Base-by-base conservation (phyloP, 2,329 filamentous ascomycete species). In the Akanthomyces dipterigenus region DNA sequence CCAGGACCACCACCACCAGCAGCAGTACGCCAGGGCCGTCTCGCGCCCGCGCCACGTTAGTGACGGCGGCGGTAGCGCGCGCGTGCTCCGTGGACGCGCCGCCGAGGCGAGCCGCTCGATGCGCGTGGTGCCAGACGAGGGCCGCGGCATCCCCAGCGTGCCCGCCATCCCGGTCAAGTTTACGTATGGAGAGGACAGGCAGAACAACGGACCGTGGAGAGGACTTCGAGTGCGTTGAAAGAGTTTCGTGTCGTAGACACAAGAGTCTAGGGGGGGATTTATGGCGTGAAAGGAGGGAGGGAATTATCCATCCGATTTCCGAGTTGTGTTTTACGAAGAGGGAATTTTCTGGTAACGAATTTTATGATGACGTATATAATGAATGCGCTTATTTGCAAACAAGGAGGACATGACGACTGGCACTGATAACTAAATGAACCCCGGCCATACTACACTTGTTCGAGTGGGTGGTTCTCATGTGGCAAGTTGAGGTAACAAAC, bases 141-240 rank as follows among this genome's bases (percentile, higher is more conserved):
- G 82, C 64, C 73, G 76, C 40, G 79, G 78, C 18, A 78, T 80
- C 50, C 78, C 79, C 3, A 71, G 67, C 31, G 75, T 80, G 49
- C 76, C 79, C 26, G 70, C 70, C 38, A 77, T 81, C 34, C 76
- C 80, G 14, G 70, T 72, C 60, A 75, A 77, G 64, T 81, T 77
- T 58, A 68, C 68, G 11, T 70, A 70, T 61, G 69, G 70, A 24
- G 67, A 73, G 64, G 72, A 76, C 58, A 61, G 69, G 31, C 73
- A 76, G 67, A 74, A 73, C 56, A 63, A 64, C 16, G 67, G 64
- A 45, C 71, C 72, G 7, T 70, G 72, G 69, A 62, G 71, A 53
- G 69, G 68, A 22, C 64, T 72, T 8, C 49, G 61, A 2, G 59
- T 63, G 9, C 61, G 61, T 22, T 63, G 43, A 55, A 14, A 1